Evolutionary conservation across 208 protist genomes (phyloP), one percentile per base, ranked within the genome.

Genomic region (Wallacemonas rigidus): DNA sequence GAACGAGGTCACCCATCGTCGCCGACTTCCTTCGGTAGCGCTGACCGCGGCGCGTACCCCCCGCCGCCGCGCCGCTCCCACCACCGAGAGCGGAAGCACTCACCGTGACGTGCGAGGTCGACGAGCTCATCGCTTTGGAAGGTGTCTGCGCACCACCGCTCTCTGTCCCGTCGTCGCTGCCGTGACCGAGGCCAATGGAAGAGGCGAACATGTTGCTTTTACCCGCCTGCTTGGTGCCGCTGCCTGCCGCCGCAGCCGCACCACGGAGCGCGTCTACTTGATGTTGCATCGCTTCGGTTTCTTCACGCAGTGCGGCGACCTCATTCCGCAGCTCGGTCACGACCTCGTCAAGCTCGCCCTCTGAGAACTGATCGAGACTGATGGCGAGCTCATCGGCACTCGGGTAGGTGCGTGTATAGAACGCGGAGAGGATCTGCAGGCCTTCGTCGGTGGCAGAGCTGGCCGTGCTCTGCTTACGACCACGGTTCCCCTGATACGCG

Each of bases 401-500:
- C n/a, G 90, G 90, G 69, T 91, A 91, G 44, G 67, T 45, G 17
- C 78, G 75, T 1, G 74, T 74, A 71, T 95, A 95, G 55, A 95
- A 87, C n/a, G 82, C 72, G n/a, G 79, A 76, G 63, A 90, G 81
- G 36, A 90, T 71, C 38, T 41, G 43, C 67, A 68, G 35, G 44
- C 38, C 55, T 45, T 71, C 47, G 38, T 71, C 56, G 54, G n/a
- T 48, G 11, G 38, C 8, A 3, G 56, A 44, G 56, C 56, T 62
- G 36, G 56, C 56, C 5, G 12, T 38, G 35, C 54, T 58, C 17
- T 58, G 54, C 6, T 9, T 36, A 17, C 54, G 54, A 35, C 54
- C 54, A 9, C n/a, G 54, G 35, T 58, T 26, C 17, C 14, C 53
- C 53, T 57, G 53, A n/a, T 57, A 35, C 53, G 44, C 26, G 0